Evolutionary conservation across 2,329 filamentous ascomycete species (phyloP).

Genomic region (Fusarium buharicum): DNA sequence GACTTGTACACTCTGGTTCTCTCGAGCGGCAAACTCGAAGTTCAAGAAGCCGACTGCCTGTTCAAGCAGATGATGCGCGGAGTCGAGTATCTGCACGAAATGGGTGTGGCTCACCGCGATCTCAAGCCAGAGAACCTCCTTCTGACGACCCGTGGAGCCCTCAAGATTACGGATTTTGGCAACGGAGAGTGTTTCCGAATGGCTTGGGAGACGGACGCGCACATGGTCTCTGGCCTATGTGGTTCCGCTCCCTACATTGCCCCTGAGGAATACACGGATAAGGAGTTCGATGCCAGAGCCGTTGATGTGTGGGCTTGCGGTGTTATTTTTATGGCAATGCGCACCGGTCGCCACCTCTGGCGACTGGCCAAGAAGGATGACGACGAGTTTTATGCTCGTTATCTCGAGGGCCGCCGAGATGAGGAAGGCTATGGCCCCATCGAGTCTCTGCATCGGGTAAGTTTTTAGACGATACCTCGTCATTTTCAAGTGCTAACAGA

Average conservation of each 20-base stretch:
- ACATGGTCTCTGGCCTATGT: slow-evolving; percentile 97
- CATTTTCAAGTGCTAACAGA: slow-evolving; percentile 24
- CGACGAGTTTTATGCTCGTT: slow-evolving; percentile 96
- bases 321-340: slow-evolving; percentile 99
- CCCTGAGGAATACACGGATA: slow-evolving; percentile 94
- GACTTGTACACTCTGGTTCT: slow-evolving; percentile 95
- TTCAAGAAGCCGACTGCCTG: slow-evolving; percentile 93
- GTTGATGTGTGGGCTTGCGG: slow-evolving; percentile 98
- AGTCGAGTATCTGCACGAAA: slow-evolving; percentile 98
- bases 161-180: slow-evolving; percentile 99
- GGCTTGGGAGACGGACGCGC: slow-evolving; percentile 98
- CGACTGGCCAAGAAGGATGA: slow-evolving; percentile 96
- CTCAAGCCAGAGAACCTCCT: slow-evolving; percentile 97
- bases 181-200: slow-evolving; percentile 99
- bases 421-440: slow-evolving; percentile 97
- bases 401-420: slow-evolving; percentile 90
- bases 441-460: slow-evolving; percentile 92
- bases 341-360: slow-evolving; percentile 95
- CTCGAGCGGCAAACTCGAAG: slow-evolving; percentile 89
- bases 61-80: slow-evolving; percentile 99
- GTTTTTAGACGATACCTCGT: slow-evolving; percentile 50
- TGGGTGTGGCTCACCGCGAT: slow-evolving; percentile 97
- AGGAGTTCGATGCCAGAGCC: slow-evolving; percentile 96
- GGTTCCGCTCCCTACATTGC: slow-evolving; percentile 97
- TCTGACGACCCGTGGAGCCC: slow-evolving; percentile 87